Base-by-base conservation (phyloP, 1,139 yeast genomes). In the Suhomyces bolitotheri region DNA sequence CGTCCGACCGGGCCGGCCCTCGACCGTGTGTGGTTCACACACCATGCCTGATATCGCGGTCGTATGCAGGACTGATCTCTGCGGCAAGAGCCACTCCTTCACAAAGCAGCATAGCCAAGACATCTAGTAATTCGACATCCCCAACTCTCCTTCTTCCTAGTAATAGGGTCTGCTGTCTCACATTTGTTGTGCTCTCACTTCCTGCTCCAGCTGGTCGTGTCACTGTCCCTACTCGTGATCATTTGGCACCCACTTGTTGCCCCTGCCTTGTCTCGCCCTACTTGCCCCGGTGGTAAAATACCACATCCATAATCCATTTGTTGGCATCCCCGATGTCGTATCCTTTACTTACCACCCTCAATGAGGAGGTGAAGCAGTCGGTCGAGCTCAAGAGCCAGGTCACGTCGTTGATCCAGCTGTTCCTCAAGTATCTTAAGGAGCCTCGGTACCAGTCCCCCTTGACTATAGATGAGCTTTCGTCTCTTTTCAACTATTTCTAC, bases 371-470 rank as follows among this genome's bases (percentile, higher is more conserved):
- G 33, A 25, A 22, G 17, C 8, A 31, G 10, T 36, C 38, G 14
- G 32, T 39, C 7, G 45, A 38, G n/a, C 47, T 49, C 21, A 56
- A 57, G 31, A 51, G 56, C n/a, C 58, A 47, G 42, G 49, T 60
- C 19, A 33, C 44, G 22, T 49, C 50, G 22, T 46, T 65, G 23
- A 56, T 60, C 14, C 45, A 49, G 25, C 58, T 58, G 11, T 70
- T 70, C 35, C 45, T 64, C 21, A 55, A 53, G 38, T 69, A 68
- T 40, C 56, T 70, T 36, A 65, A 64, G 41, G 75, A 70, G 44
- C 76, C 76, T 4, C 55, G 75, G 16, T 70, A 60, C 44, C 74
- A 64, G 46, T 51, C 66, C 13, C 76, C 76, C 2, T 50, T 70
- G 19, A 57, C 71, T 9, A 50, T 68, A 13, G 39, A 46, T 11